Evolutionary conservation across 2,329 filamentous ascomycete genomes (phyloP), one percentile per base, ranked within the genome.

Genomic region (Hypoxylon sp.): DNA sequence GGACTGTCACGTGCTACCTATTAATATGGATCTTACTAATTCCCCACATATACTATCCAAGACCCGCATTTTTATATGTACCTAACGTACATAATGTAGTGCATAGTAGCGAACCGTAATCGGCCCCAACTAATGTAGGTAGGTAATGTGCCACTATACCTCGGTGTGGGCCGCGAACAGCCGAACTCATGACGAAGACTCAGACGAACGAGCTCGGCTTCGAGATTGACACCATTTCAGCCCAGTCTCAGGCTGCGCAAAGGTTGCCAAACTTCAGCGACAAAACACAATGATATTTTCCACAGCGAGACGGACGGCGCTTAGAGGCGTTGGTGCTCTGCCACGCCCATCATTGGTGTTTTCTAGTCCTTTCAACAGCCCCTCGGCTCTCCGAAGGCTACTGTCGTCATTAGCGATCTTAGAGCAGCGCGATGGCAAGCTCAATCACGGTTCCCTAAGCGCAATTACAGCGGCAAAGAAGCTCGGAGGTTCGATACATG

Each of bases 391-490:
- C 71, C 85, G 86, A 74, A 88, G 92, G 75, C 84, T 97, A 67
- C 86, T 97, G 65, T 98, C 94, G 55, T 96, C 94, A 36, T 87
- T 99, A 62, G 95, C 95, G 49, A 85, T 99, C 59, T 88, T 99
- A 68, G 96, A 99, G 82, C 96, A 98, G 82, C 90, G 91, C 75
- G 92, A 97, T 75, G 96, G 96, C 68, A 91, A 94, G 82, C 87
- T 99, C 72, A 94, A 93, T 77, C 82, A 87, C 68, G 91, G 92
- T 21, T 98, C 94, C 4, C 84, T 98, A 62, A 93, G 93, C 76
- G 91, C 94, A 48, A 87, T 98, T 65, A 92, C 93, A 7, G 96
- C 96, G 7, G 95, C 94, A 19, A 87, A 91, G 80, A 94, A 94
- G 80, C 82, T 98, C 6, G 95, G 95, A 61, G 95, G 94, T 3